Base-by-base conservation (phyloP, 345 rosid species). In the Linum usitatissimum region DNA sequence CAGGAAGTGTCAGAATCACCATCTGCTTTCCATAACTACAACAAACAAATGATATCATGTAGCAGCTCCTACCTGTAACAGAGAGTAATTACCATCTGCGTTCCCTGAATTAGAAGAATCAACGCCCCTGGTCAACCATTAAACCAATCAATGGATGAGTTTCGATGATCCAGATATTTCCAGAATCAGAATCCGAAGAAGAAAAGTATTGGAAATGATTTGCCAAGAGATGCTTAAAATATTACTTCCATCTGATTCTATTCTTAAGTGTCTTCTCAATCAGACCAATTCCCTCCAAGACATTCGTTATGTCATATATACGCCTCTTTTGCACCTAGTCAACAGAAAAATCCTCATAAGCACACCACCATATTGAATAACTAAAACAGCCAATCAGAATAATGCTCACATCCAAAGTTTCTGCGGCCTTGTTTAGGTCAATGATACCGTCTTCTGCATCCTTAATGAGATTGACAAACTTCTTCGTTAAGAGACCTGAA, bases 221-320 rank as follows among this genome's bases (percentile, higher is more conserved):
- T 53, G 58, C 54, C 60, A 19, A 55, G 64, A 73, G 65, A 58
- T 55, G 55, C 64, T 61, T 28, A 60, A 64, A 30, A 30, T 54
- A 68, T 81, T 90, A 93, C 99, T 90, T 93, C 99, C 99, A 93
- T 63, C 66, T 87, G 64, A 93, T 90, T 73, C 81, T 82, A 78
- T 90, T 93, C 80, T 90, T 93, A 38, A 90, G 78, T 71, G 85
- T 91, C 85, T 93, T 93, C 78, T 93, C 97, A 65, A 93, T 90
- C 39, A 93, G 94, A 75, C 87, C 97, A 64, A 93, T 87, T 76
- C 99, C 99, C 78, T 93, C 99, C 86, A 93, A 73, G 57, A 93
- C 99, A 79, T 93, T 93, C 53, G 99, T 93, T 74, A 93, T 93
- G 79, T 93, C 99, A 55, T 93, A 93, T 70, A 93, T 93, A 77